Percentiles rank a stretch among this genome's conserved stretches.
Evolutionary conservation across 1,284 basidiomycete species (phyloP).

Genomic region (Cutaneotrichosporon spelunceum): DNA sequence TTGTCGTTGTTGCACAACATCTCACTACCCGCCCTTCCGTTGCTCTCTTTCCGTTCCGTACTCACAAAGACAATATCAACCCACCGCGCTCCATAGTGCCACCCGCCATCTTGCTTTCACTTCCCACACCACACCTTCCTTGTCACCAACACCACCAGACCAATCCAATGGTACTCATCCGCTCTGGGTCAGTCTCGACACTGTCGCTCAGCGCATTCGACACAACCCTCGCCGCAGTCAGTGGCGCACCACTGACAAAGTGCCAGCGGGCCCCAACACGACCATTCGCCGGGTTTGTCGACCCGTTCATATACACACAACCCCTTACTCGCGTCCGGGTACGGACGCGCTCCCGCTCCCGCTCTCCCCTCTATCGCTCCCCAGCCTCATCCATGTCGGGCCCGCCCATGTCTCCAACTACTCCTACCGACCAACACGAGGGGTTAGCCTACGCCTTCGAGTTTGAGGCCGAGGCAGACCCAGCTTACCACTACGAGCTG

Average conservation of each 20-base stretch:
- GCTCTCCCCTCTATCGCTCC: not conserved
- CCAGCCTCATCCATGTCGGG: not conserved
- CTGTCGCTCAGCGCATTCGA: slow-evolving; percentile 14
- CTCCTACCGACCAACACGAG: not conserved
- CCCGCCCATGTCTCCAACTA: not conserved
- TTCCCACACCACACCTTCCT: not conserved
- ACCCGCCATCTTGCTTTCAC: not conserved
- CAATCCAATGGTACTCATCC: slow-evolving; percentile 8
- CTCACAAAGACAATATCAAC: not conserved
- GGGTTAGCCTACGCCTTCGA: not conserved
- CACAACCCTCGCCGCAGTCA: slow-evolving; percentile 2
- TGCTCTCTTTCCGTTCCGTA: not conserved
- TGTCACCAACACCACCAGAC: not conserved
- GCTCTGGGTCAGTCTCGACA: slow-evolving; percentile 10
- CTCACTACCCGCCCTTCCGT: too few relatives aligned
- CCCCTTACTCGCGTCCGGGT: not conserved
- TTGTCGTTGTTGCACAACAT: not conserved
- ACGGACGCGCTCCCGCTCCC: not conserved
- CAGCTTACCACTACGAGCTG: not conserved
- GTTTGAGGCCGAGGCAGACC: not conserved
- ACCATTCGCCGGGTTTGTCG: not conserved
- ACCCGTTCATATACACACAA: not conserved
- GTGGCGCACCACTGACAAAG: slow-evolving; percentile 1
- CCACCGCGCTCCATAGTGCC: not conserved
- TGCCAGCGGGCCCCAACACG: slow-evolving; percentile 2